Evolutionary conservation across 768 basidiomycete genomes (phyloP).

Genomic region (Boletus rubroflammeus): DNA sequence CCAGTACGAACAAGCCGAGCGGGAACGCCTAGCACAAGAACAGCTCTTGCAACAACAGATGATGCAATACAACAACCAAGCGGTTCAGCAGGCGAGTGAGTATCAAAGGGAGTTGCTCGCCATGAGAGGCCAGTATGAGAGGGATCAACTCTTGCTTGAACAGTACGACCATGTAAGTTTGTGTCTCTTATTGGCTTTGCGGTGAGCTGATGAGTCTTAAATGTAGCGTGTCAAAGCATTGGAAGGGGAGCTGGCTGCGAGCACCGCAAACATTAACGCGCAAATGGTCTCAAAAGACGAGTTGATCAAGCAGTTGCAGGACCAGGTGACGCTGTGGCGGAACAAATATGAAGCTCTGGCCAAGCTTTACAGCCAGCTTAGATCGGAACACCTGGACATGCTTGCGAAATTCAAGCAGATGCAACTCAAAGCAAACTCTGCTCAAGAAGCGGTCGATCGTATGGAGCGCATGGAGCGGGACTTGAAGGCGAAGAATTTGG

Average conservation of each 20-base stretch:
- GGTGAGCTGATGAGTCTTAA: constrained; percentile 9
- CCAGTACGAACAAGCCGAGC: constrained; percentile 83
- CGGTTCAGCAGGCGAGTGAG: constrained; percentile 71
- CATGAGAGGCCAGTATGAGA: constrained; percentile 95
- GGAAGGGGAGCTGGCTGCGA: constrained; percentile 80
- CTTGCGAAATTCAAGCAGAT: constrained; percentile 95
- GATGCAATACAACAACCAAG: constrained; percentile 75
- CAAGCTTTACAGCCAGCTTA: constrained; percentile 96
- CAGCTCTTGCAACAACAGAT: constrained; percentile 81
- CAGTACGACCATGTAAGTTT: constrained; percentile 84
- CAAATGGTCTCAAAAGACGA: constrained; percentile 94
- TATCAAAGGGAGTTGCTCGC: constrained; percentile 87
- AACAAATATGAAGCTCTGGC: constrained; percentile 99
- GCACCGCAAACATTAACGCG: constrained; percentile 71
- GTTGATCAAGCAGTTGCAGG: constrained; percentile 90
- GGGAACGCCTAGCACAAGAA: constrained; percentile 85
- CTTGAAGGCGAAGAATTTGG: constrained; percentile 96
- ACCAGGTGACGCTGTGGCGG: constrained; percentile 95
- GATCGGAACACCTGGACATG: constrained; percentile 96
- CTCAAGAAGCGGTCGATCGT: constrained; percentile 94
- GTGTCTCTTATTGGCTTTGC: not conserved
- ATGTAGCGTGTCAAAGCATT: constrained; percentile 89
- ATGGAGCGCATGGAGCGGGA: constrained; percentile 99
- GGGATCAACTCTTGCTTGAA: constrained; percentile 95
- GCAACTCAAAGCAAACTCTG: constrained; percentile 97